phyloP scores from a whole-genome alignment of 2,329 filamentous ascomycete genomes.

The Curvularia lunata region DNA sequence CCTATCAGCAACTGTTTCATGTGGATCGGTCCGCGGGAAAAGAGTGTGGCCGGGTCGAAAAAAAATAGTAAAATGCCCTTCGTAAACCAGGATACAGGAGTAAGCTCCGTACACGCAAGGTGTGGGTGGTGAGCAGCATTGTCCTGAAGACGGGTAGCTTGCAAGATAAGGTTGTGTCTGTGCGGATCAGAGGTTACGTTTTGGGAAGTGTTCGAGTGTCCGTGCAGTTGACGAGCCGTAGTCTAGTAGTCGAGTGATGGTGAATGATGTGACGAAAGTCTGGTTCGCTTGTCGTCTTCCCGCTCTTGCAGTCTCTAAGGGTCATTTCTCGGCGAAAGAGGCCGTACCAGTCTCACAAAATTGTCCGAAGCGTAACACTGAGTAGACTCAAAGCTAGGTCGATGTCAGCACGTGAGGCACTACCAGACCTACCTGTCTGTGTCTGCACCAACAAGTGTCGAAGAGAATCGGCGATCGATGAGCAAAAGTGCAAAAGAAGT shows the following conservation, averaged over 20 bases:
- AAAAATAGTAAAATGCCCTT: conserved; percentile 48
- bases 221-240: conserved; percentile 31
- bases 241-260: conserved; percentile 1
- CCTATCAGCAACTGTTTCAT: conserved; percentile 50
- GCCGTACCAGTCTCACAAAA: background rate
- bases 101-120: conserved; percentile 32
- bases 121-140: conserved; percentile 52
- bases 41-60: conserved; percentile 50
- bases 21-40: conserved; percentile 52
- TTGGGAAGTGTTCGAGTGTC: background rate
- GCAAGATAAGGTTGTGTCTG: conserved; percentile 40
- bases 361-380: background rate
- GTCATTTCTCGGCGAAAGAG: background rate
- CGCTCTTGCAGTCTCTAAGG: conserved; percentile 2
- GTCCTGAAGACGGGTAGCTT: conserved; percentile 50
- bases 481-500: conserved; percentile 1
- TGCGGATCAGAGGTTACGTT: conserved; percentile 19
- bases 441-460: background rate
- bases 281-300: conserved; percentile 5
- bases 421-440: background rate
- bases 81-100: conserved; percentile 43
- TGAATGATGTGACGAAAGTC: conserved; percentile 5
- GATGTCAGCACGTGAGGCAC: background rate
- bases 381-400: background rate
- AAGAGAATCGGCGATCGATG: background rate